Evolutionary conservation across 2,329 filamentous ascomycete species (phyloP).

Genomic region (Colletotrichum noveboracense): DNA sequence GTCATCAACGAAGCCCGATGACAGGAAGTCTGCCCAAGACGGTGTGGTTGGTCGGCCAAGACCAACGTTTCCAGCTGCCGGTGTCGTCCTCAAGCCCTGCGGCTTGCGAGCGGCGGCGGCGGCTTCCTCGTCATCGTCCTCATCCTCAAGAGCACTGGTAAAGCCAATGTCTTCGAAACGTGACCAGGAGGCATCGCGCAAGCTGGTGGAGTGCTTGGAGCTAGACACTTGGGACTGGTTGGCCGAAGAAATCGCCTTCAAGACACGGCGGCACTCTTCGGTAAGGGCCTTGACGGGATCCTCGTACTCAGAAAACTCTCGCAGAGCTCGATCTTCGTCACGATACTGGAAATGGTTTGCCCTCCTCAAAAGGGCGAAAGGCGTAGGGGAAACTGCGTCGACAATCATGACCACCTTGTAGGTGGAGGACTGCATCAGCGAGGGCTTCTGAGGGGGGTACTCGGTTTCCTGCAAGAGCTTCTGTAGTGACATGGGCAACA

Average conservation of each 20-base stretch:
- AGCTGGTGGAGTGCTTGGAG: conserved; percentile 72
- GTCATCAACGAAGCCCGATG: conserved; percentile 86
- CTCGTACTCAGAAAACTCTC: conserved; percentile 85
- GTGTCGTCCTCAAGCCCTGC: conserved; percentile 65
- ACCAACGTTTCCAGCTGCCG: conserved; percentile 70
- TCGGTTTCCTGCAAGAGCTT: conserved; percentile 90
- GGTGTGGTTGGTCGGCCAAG: conserved; percentile 88
- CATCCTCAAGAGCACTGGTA: conserved; percentile 74
- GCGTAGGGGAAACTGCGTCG: conserved; percentile 90
- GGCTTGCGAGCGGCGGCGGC: conserved; percentile 44
- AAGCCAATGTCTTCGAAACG: conserved; percentile 96
- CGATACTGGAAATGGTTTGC: conserved; percentile 96
- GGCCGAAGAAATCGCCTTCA: conserved; percentile 84
- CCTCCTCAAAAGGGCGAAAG: conserved; percentile 86
- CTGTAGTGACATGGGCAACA: conserved; percentile 88
- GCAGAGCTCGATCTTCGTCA: conserved; percentile 83
- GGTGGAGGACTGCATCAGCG: conserved; percentile 78
- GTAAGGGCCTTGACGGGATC: conserved; percentile 89
- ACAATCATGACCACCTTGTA: conserved; percentile 97
- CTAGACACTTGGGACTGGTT: conserved; percentile 84
- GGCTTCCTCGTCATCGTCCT: conserved; percentile 67
- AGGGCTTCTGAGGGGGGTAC: conserved; percentile 84
- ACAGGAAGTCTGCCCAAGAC: conserved; percentile 98
- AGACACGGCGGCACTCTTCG: conserved; percentile 90
- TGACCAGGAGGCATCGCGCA: conserved; percentile 92